Conservation (phyloP, 2,329 filamentous ascomycete genomes). For the Diaporthe helianthi region DNA sequence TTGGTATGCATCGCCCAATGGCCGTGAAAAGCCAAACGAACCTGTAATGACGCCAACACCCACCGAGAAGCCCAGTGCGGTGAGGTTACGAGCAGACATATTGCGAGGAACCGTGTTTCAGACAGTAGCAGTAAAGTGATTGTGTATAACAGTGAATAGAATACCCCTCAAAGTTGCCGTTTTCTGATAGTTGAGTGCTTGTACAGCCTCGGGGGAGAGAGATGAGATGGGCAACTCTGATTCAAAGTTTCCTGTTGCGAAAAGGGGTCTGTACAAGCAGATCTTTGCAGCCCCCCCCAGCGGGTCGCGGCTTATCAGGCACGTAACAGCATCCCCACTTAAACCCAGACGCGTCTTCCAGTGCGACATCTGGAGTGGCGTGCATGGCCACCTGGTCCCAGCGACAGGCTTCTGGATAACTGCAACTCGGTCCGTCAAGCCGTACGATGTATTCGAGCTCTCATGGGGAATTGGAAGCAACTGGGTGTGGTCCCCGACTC, state of each 20-base stretch:
- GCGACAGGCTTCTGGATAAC: neutral
- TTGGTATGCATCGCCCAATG: too few relatives aligned
- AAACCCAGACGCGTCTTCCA: conserved; percentile 1
- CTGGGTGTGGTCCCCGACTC: conserved; percentile 53
- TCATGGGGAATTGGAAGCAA: conserved; percentile 53
- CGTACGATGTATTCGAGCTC: conserved; percentile 34
- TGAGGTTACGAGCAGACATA: conserved; percentile 33
- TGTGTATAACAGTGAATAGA: neutral
- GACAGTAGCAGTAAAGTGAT: neutral
- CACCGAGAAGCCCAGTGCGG: conserved; percentile 23
- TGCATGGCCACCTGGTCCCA: neutral
- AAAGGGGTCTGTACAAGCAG: neutral
- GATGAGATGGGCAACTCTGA: neutral
- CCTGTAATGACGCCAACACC: conserved; percentile 38
- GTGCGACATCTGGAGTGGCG: too few relatives aligned
- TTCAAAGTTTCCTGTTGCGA: neutral
- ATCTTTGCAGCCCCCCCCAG: neutral
- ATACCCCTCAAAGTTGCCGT: conserved; percentile 2
- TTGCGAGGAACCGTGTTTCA: neutral
- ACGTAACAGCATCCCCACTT: conserved; percentile 1
- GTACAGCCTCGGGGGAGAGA: neutral
- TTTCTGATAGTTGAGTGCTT: neutral
- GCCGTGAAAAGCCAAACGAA: conserved; percentile 15
- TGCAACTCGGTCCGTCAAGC: neutral
- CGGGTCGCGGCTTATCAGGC: neutral